A percentile compares a stretch with the other conserved stretches of the same genome.
These are phyloP conservation scores for Porodaedalea pini DNA, from an alignment of 1,284 basidiomycete species.

Conservation along the genomic window DNA sequence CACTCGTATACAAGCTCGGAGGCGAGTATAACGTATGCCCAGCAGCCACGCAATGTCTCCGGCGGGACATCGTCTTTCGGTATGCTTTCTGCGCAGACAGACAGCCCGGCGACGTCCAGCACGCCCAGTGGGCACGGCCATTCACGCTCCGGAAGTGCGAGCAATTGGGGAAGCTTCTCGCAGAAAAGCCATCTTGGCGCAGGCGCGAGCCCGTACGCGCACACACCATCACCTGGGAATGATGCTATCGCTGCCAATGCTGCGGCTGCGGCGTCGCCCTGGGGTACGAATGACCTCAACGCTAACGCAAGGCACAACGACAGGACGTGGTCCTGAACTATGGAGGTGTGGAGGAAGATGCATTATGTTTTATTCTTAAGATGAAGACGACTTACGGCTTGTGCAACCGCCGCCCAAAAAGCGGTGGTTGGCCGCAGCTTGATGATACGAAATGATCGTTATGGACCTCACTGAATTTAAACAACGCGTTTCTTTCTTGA, in stretches of 20 bases:
- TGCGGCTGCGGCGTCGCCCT: slow-evolving; percentile 40
- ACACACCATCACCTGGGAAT: slow-evolving; percentile 51
- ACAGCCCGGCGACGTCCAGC: slow-evolving; percentile 29
- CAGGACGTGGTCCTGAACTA: slow-evolving; percentile 19
- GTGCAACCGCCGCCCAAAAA: not conserved
- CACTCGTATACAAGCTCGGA: slow-evolving; percentile 74
- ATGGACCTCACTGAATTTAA: slow-evolving; percentile 16
- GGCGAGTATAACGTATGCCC: slow-evolving; percentile 50
- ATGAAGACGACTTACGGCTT: slow-evolving; percentile 13
- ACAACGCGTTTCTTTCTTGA: slow-evolving; percentile 25
- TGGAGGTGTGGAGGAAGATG: not conserved
- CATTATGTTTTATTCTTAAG: slow-evolving; percentile 18
- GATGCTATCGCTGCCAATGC: slow-evolving; percentile 40
- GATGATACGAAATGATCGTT: slow-evolving; percentile 15
- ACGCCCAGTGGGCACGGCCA: slow-evolving; percentile 59
- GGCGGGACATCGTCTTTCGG: slow-evolving; percentile 45
- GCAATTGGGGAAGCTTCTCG: slow-evolving; percentile 67
- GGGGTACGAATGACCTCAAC: slow-evolving; percentile 58
- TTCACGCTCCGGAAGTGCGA: slow-evolving; percentile 70
- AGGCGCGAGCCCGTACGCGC: slow-evolving; percentile 46
- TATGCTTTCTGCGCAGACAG: slow-evolving; percentile 39
- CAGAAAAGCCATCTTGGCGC: slow-evolving; percentile 49
- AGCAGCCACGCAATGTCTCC: slow-evolving; percentile 32
- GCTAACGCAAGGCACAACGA: slow-evolving; percentile 17
- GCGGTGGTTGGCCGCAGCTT: not conserved